Percentiles rank a stretch among this genome's conserved stretches.
Conservation (phyloP, 768 basidiomycete species). For the Lentinula guzmanii region DNA sequence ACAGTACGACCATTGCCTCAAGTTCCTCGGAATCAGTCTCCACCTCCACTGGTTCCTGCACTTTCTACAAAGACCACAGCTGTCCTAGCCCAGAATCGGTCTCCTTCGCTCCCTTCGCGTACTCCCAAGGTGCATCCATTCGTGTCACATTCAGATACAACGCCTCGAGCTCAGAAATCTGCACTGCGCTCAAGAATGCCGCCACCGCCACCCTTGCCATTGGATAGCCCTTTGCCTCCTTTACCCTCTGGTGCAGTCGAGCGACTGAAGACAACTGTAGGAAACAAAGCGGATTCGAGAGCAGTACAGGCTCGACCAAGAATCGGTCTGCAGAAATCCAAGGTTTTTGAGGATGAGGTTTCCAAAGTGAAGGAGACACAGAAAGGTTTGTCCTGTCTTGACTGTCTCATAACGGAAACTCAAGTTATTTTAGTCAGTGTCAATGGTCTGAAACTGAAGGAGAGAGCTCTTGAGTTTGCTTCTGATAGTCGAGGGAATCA, state of each 20-base stretch:
- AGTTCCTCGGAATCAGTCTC: not conserved
- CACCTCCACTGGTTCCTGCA: not conserved
- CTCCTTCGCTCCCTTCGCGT: not conserved
- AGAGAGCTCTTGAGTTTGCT: not conserved
- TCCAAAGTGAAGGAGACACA: not conserved
- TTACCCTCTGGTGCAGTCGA: not conserved
- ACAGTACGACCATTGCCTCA: constrained; percentile 1
- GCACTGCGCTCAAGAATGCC: not conserved
- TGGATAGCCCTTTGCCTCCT: not conserved
- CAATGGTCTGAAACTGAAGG: not conserved
- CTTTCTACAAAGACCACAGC: not conserved
- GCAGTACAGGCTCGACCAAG: not conserved
- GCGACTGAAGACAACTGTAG: not conserved
- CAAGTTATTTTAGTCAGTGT: not conserved
- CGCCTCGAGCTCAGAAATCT: not conserved
- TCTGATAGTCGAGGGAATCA: not conserved
- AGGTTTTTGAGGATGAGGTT: not conserved
- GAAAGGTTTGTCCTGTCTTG: not conserved
- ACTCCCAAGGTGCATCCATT: not conserved
- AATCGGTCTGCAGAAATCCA: not conserved
- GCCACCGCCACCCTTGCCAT: constrained; percentile 8
- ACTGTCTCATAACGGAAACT: not conserved
- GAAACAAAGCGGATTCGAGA: not conserved
- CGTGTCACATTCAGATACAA: not conserved
- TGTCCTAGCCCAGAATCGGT: not conserved